Evolutionary conservation across 2,329 filamentous ascomycete genomes (phyloP).

Genomic region (Helicocarpus griseus): DNA sequence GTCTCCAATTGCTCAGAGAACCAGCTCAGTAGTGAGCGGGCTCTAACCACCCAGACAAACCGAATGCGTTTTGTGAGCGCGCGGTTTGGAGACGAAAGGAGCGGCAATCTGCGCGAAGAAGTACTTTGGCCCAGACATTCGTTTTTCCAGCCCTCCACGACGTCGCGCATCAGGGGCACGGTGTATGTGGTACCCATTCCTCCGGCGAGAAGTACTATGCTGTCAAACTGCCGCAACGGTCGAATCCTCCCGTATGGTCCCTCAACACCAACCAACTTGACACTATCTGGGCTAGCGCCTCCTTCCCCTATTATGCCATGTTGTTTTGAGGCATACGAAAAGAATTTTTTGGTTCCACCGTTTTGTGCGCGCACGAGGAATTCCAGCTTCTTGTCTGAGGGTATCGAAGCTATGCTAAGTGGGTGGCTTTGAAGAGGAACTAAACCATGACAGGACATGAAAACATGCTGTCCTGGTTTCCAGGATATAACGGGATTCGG

Average conservation of each 20-base stretch:
- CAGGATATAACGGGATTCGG: constrained; percentile 46
- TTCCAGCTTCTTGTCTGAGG: constrained; percentile 45
- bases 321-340: constrained; percentile 40
- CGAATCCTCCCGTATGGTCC: constrained; percentile 45
- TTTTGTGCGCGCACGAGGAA: constrained; percentile 47
- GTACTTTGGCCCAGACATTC: constrained; percentile 16
- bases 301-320: constrained; percentile 10
- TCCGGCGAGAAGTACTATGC: constrained; percentile 49
- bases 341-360: constrained; percentile 44
- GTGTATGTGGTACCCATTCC: constrained; percentile 52
- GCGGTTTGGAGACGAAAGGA: constrained; percentile 9
- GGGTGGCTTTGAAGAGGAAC: constrained; percentile 54
- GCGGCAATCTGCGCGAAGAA: not conserved
- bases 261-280: constrained; percentile 40
- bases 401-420: constrained; percentile 52
- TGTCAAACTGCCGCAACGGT: constrained; percentile 51
- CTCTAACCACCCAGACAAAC: constrained; percentile 52
- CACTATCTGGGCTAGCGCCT: constrained; percentile 11
- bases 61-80: constrained; percentile 38
- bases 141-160: constrained; percentile 40
- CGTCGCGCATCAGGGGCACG: constrained; percentile 46
- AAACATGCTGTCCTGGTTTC: constrained; percentile 54
- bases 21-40: constrained; percentile 43
- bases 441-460: constrained; percentile 48
- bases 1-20: constrained; percentile 42